A percentile compares a stretch with the other conserved stretches of the same genome.
Conservation (phyloP, 1,139 yeast genomes). For the Candida sanyaensis region DNA sequence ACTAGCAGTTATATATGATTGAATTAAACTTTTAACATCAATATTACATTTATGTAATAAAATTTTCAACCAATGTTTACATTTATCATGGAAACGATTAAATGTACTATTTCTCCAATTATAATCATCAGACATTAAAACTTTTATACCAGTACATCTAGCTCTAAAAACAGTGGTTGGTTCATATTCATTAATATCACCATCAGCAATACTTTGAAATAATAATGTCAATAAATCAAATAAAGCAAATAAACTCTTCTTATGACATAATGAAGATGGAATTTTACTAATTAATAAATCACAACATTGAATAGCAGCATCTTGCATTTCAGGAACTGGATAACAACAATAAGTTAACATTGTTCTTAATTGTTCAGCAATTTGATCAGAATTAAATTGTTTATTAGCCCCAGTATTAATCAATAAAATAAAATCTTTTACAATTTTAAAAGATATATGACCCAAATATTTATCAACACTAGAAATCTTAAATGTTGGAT, state of each 20-base stretch:
- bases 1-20: conserved; percentile 64
- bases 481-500: conserved; percentile 74
- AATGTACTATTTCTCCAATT: conserved; percentile 75
- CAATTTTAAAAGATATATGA: conserved; percentile 61
- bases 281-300: conserved; percentile 64
- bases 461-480: conserved; percentile 75
- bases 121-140: conserved; percentile 77
- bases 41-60: conserved; percentile 58
- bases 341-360: conserved; percentile 77
- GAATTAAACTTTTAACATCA: conserved; percentile 74
- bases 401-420: conserved; percentile 48
- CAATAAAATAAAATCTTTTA: conserved; percentile 54
- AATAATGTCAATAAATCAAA: conserved; percentile 78
- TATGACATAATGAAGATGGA: conserved; percentile 85
- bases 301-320: conserved; percentile 78
- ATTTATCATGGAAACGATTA: conserved; percentile 55
- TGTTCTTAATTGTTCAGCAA: conserved; percentile 71
- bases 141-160: conserved; percentile 53
- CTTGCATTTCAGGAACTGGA: conserved; percentile 73
- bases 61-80: conserved; percentile 65
- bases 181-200: conserved; percentile 75
- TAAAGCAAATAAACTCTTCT: conserved; percentile 69
- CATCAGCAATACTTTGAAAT: conserved; percentile 80
- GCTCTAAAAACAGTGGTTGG: conserved; percentile 74
- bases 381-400: conserved; percentile 56